A percentile compares a stretch with the other conserved stretches of the same genome.
Conservation (phyloP, 2,329 filamentous ascomycete genomes). For the Didymella glomerata region DNA sequence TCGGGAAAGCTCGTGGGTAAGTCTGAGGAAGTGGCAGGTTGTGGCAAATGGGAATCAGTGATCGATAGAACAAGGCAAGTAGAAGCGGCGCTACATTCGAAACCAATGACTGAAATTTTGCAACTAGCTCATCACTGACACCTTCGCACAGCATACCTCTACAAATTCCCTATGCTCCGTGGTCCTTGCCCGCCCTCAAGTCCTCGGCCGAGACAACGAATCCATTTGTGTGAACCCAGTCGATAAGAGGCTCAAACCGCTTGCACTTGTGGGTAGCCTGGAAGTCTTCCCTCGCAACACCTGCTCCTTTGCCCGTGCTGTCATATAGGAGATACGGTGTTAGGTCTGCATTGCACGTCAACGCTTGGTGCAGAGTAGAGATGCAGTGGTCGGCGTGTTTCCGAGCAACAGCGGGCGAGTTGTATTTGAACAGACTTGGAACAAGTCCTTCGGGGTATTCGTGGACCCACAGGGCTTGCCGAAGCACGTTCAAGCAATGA, state of each 20-base stretch:
- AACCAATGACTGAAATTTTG: no score
- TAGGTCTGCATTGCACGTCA: neutral
- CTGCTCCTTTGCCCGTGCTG: neutral
- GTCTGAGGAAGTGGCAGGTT: no score
- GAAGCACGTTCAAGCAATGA: neutral
- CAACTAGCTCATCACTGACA: neutral
- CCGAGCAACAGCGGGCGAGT: neutral
- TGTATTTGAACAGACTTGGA: neutral
- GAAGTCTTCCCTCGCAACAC: neutral
- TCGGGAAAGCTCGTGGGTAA: no score
- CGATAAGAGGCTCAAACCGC: neutral
- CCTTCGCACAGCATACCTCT: no score
- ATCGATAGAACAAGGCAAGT: no score
- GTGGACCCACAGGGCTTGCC: neutral
- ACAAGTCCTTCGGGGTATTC: neutral
- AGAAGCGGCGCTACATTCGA: no score
- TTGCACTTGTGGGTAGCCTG: constrained; percentile 1
- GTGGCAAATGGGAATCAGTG: no score
- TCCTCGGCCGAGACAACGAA: neutral
- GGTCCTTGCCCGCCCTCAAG: neutral
- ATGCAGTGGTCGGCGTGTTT: neutral
- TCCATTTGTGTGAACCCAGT: neutral
- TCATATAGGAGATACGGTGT: neutral
- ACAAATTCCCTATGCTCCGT: neutral
- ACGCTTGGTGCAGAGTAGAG: neutral